A percentile compares a stretch with the other conserved stretches of the same genome.
phyloP scores from a whole-genome alignment of 2,329 filamentous ascomycete genomes.

The Helotiales sp. region DNA sequence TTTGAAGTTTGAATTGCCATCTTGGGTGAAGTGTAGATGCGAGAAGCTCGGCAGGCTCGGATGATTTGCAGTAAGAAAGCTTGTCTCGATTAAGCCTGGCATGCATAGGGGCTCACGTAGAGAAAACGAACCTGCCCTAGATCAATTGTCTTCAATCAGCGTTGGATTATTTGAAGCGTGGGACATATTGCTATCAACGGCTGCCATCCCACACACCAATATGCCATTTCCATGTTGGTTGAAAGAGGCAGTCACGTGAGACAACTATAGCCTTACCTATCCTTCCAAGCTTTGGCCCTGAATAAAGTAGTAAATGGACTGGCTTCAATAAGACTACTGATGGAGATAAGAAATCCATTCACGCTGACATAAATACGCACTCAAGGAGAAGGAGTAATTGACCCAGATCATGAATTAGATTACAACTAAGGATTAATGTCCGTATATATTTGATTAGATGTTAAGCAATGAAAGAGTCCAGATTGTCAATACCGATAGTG shows the following conservation, averaged over 20 bases:
- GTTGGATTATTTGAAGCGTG: too few species aligned
- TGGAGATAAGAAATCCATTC: not conserved
- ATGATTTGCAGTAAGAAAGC: too few species aligned
- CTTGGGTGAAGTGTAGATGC: not conserved
- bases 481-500: not conserved
- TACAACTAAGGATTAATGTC: not conserved
- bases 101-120: not conserved
- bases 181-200: too few species aligned
- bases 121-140: not conserved
- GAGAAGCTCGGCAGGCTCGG: not conserved
- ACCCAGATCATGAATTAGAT: not conserved
- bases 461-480: not conserved
- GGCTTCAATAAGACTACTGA: too few species aligned
- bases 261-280: too few species aligned
- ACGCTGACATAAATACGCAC: not conserved
- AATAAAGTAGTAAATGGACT: too few species aligned
- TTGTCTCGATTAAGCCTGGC: not conserved
- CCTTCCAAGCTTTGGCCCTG: too few species aligned
- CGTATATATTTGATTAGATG: not conserved
- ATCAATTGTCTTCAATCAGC: too few species aligned
- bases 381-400: not conserved
- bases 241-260: too few species aligned
- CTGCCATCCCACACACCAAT: too few species aligned
- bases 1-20: not conserved
- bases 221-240: too few species aligned